Percentiles rank a stretch among this genome's conserved stretches.
Conservation (phyloP, 2,329 filamentous ascomycete species). For the Purpureocillium lavendulum region DNA sequence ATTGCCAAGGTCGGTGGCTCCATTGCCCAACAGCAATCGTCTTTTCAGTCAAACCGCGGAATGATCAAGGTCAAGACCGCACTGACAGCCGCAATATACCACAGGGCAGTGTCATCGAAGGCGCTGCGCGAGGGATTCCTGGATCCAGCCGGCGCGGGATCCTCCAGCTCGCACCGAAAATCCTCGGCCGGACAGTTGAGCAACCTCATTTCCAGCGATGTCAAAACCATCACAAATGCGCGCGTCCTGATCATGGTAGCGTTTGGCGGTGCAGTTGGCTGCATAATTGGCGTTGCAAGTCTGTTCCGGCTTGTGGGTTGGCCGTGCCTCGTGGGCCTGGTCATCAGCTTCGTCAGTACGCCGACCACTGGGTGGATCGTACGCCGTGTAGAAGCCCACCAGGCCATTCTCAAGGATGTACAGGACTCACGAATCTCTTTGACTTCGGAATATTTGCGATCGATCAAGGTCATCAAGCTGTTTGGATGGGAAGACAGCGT, state of each 20-base stretch:
- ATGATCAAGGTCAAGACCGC: slow-evolving; percentile 27
- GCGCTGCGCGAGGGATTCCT: slow-evolving; percentile 34
- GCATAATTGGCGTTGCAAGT: slow-evolving; percentile 28
- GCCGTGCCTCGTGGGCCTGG: slow-evolving; percentile 35
- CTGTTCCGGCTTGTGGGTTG: slow-evolving; percentile 39
- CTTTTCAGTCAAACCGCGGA: slow-evolving; percentile 35
- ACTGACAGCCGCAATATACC: slow-evolving; percentile 30
- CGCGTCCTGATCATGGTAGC: slow-evolving; percentile 33
- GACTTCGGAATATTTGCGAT: slow-evolving; percentile 40
- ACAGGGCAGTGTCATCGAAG: slow-evolving; percentile 37
- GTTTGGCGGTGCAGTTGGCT: slow-evolving; percentile 28
- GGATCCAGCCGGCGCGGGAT: not conserved
- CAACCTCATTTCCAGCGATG: slow-evolving; percentile 41
- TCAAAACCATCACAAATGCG: slow-evolving; percentile 34
- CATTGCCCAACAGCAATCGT: slow-evolving; percentile 36
- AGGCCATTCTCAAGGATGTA: slow-evolving; percentile 30
- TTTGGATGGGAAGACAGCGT: slow-evolving; percentile 44
- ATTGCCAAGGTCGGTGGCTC: not conserved
- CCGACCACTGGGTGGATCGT: slow-evolving; percentile 33
- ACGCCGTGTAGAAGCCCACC: slow-evolving; percentile 32
- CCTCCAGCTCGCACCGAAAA: slow-evolving; percentile 18
- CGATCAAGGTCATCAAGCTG: slow-evolving; percentile 42
- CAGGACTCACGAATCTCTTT: slow-evolving; percentile 41
- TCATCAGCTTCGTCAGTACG: slow-evolving; percentile 28
- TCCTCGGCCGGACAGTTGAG: slow-evolving; percentile 33